These are phyloP conservation scores for Acorus gramineus DNA, from an alignment of 106 monocot species.

Conservation along the genomic window DNA sequence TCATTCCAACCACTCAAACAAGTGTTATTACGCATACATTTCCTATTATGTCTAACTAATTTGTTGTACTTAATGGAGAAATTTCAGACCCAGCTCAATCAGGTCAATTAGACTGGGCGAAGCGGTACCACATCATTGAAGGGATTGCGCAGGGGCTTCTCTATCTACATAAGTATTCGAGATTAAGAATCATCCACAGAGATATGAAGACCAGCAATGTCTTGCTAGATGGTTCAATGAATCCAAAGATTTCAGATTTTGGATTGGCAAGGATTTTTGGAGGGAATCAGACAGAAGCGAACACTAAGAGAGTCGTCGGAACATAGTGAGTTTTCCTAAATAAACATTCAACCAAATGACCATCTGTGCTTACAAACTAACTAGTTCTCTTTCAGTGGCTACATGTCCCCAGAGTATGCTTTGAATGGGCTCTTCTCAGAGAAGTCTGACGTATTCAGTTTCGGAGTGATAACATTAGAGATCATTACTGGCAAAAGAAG, in stretches of 20 bases:
- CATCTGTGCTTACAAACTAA: background rate
- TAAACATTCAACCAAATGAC: background rate
- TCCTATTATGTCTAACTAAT: no score
- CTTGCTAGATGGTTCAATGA: constrained; percentile 21
- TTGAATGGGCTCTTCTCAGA: constrained; percentile 18
- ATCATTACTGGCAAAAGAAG: constrained; percentile 24
- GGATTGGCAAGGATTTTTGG: constrained; percentile 30
- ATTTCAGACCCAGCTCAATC: constrained; percentile 5
- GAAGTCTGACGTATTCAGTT: constrained; percentile 34
- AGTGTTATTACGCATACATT: no score
- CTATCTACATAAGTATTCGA: constrained; percentile 32
- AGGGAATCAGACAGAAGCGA: constrained; percentile 9
- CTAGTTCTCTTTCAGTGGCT: constrained; percentile 13
- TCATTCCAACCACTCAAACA: background rate
- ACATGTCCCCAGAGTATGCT: constrained; percentile 35
- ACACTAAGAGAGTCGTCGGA: constrained; percentile 17
- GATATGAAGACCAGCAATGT: constrained; percentile 32
- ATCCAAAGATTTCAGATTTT: constrained; percentile 38
- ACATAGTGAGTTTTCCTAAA: constrained; percentile 6
- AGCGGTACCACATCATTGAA: constrained; percentile 16
- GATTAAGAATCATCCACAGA: constrained; percentile 23
- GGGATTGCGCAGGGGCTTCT: constrained; percentile 29
- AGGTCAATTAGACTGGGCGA: constrained; percentile 12
- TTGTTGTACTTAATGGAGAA: no score
- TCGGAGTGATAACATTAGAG: constrained; percentile 19